Evolutionary conservation across 768 basidiomycete species (phyloP).

Genomic region (Gymnopilus dilepis): DNA sequence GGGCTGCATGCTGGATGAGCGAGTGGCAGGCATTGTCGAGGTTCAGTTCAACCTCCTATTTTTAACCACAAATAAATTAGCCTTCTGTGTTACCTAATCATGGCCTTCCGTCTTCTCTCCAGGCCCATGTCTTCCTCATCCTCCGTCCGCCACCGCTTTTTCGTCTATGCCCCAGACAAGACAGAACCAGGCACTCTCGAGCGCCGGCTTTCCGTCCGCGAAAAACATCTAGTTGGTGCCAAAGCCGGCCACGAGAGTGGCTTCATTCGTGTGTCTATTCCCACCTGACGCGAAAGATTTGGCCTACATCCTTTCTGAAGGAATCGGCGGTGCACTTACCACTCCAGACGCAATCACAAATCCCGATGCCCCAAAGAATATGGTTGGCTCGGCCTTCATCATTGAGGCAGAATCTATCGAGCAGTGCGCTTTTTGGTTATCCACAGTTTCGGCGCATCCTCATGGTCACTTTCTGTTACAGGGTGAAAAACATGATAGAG

Average conservation of each 20-base stretch:
- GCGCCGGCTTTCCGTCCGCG: conserved; percentile 61
- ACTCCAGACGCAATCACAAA: conserved; percentile 61
- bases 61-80: conserved; percentile 3
- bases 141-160: conserved; percentile 32
- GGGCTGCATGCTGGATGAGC: conserved; percentile 26
- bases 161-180: conserved; percentile 73
- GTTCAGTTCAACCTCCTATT: neutral
- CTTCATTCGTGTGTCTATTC: conserved; percentile 51
- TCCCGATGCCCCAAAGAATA: conserved; percentile 52
- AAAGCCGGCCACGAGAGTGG: conserved; percentile 47
- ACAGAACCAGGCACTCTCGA: conserved; percentile 61
- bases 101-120: conserved; percentile 29
- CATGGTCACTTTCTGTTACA: conserved; percentile 22
- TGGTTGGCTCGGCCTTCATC: conserved; percentile 65
- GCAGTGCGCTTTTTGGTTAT: conserved; percentile 33
- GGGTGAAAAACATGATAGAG: conserved; percentile 45
- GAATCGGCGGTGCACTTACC: conserved; percentile 61
- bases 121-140: conserved; percentile 30
- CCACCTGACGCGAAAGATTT: neutral
- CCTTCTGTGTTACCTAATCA: conserved; percentile 24
- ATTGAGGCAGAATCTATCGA: conserved; percentile 60
- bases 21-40: conserved; percentile 36
- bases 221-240: conserved; percentile 54
- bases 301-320: conserved; percentile 35
- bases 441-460: conserved; percentile 22